Evolutionary conservation across 2,329 filamentous ascomycete species (phyloP), one percentile per base, ranked within the genome.

Genomic region (Metarhizium robertsii): DNA sequence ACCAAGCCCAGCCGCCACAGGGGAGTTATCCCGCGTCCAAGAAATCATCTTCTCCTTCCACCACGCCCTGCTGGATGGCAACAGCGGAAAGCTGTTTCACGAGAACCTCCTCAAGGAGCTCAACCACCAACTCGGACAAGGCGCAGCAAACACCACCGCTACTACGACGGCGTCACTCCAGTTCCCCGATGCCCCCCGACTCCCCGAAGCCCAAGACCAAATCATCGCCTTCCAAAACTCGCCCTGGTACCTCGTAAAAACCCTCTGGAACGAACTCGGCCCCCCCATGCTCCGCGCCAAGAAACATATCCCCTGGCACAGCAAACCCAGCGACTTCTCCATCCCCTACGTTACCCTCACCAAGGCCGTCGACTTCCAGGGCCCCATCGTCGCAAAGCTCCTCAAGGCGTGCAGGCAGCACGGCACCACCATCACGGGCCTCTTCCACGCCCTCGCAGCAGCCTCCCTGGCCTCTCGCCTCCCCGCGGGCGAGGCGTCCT

Each of bases 51-150:
- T 82, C 59, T 69, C 72, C 5, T 78, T 70, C 38, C 80, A 84
- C 58, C 80, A 84, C 59, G 69, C 73, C 0, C 67, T 83, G 18
- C 71, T 72, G 29, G 81, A 84, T 59, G 81, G 81, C 1, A 67
- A 72, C 13, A 74, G 75, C 59, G 75, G 74, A 0, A 66, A 67
- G 32, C 61, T 72, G 2, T 81, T 84, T 59, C 80, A 84, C 58
- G 64, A 70, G 34, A 66, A 70, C 2, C 65, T 84, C 0, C 69
- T 78, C 4, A 60, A 65, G 2, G 71, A 76, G 4, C 66, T 83
- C 2, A 73, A 71, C 55, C 53, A 56, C 14, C 56, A 50, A 20
- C 53, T 55, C 6, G 40, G 20, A 3, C 25, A 50, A 32, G 29
- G 16, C 25, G 6, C 25, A n/a, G 40, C 40, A 46, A 5, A 25